Evolutionary conservation across 768 basidiomycete species (phyloP), one percentile per base, ranked within the genome.

Genomic region (Gymnopilus dilepis): DNA sequence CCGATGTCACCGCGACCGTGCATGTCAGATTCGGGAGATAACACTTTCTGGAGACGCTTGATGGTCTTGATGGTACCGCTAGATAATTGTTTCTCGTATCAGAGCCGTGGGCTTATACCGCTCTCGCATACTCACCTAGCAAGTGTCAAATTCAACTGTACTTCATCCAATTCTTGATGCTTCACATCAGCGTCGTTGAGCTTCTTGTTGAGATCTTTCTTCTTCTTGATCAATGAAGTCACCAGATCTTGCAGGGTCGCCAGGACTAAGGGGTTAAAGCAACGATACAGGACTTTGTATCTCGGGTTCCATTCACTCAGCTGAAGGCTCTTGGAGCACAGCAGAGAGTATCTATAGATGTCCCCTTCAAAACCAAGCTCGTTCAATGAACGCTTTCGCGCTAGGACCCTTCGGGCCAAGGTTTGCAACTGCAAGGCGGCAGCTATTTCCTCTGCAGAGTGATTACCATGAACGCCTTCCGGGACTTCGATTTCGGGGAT

Each of bases 401-500:
- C 13, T 12, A 62, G 17, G 1, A 52, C 50, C 21, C 15, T 58
- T 26, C 64, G 50, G 38, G n/a, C 38, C 1, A 21, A 15, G 17
- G 40, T 43, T 26, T 66, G 65, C 11, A 69, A 53, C 9, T 58
- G 19, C n/a, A 33, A 38, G 3, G 60, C 63, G 6, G 52, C 56
- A 3, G 22, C 22, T 1, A 38, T 15, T 11, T 69, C 63, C 21
- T 55, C 33, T 31, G 56, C 59, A 3, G 67, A 66, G 45, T 66
- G 61, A 19, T 56, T 54, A 40, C 47, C 19, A 33, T 62, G 58
- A 5, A 69, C 22, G 45, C 48, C 59, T 9, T 64, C 51, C 7
- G 65, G 63, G 13, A 69, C 62, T 6, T 64, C 56, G 5, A 56
- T 61, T 9, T 60, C 54, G 22, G 61, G 63, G 33, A 60, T 37